Conservation (phyloP, 495 filamentous ascomycete species). For the Penicillium steckii region DNA sequence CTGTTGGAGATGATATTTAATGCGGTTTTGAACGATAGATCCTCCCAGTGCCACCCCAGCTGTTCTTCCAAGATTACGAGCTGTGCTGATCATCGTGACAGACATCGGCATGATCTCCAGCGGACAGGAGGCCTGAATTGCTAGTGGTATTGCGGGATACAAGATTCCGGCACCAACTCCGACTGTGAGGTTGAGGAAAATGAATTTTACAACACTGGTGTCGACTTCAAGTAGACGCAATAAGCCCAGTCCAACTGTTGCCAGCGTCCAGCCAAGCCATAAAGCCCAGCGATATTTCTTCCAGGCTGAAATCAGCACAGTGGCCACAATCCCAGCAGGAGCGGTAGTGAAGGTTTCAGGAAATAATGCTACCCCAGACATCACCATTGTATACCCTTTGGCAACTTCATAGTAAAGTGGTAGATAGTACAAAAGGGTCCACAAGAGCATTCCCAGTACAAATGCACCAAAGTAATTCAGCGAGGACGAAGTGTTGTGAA, state of each 20-base stretch:
- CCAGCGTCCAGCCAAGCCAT: conserved; percentile 42
- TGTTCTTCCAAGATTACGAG: conserved; percentile 42
- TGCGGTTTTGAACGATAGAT: conserved; percentile 24
- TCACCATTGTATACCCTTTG: conserved; percentile 33
- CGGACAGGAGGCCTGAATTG: conserved; percentile 37
- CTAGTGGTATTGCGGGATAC: conserved; percentile 36
- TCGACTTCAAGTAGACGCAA: conserved; percentile 32
- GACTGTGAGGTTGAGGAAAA: conserved; percentile 36
- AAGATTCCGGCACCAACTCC: conserved; percentile 43
- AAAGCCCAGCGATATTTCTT: conserved; percentile 40
- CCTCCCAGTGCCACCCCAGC: conserved; percentile 47
- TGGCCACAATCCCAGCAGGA: conserved; percentile 25
- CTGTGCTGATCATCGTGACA: conserved; percentile 39
- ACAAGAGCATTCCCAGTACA: conserved; percentile 41
- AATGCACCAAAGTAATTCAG: conserved; percentile 33
- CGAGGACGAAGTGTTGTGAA: conserved; percentile 34
- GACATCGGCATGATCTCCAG: conserved; percentile 34
- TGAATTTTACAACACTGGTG: conserved; percentile 33
- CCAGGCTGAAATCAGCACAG: conserved; percentile 26
- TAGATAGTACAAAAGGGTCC: conserved; percentile 34
- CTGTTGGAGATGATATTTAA: conserved; percentile 6
- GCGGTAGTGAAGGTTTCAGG: conserved; percentile 31
- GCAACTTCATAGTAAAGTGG: conserved; percentile 42
- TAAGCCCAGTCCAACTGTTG: conserved; percentile 34
- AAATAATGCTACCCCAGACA: conserved; percentile 20